Evolutionary conservation across 352 stramenopile genomes (phyloP).

Genomic region (Discostella stelligera): DNA sequence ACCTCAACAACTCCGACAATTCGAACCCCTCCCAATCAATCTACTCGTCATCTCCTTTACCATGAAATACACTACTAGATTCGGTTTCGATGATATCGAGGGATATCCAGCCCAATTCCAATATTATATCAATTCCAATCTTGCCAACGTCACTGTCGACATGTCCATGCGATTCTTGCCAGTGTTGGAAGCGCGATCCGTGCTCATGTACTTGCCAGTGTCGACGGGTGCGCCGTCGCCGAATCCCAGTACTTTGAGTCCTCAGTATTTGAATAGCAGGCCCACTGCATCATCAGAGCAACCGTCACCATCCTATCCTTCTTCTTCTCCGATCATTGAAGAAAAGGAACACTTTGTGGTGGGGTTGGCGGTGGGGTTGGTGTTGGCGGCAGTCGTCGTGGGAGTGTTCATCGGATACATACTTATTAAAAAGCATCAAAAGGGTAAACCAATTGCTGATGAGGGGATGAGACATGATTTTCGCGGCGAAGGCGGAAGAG

Average conservation of each 20-base stretch:
- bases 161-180: conserved; percentile 50
- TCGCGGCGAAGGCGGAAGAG: not conserved
- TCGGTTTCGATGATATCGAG: conserved; percentile 46
- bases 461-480: not conserved
- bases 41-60: conserved; percentile 41
- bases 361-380: conserved; percentile 29
- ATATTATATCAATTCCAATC: conserved; percentile 54
- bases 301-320: not conserved
- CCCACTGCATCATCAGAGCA: no score
- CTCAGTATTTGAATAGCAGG: no score
- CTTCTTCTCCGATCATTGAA: conserved; percentile 1
- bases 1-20: not conserved
- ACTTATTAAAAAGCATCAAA: not conserved
- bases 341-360: conserved; percentile 29
- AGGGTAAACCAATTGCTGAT: not conserved
- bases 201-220: conserved; percentile 38
- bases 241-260: not conserved
- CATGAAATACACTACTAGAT: conserved; percentile 53
- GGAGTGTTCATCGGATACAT: conserved; percentile 20
- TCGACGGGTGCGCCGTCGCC: conserved; percentile 6
- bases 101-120: conserved; percentile 51
- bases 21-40: conserved; percentile 3
- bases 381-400: conserved; percentile 21
- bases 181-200: conserved; percentile 25
- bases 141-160: conserved; percentile 36